Evolutionary conservation across 805 yeast species (phyloP).

Genomic region (Lipomyces yamanashiensis): DNA sequence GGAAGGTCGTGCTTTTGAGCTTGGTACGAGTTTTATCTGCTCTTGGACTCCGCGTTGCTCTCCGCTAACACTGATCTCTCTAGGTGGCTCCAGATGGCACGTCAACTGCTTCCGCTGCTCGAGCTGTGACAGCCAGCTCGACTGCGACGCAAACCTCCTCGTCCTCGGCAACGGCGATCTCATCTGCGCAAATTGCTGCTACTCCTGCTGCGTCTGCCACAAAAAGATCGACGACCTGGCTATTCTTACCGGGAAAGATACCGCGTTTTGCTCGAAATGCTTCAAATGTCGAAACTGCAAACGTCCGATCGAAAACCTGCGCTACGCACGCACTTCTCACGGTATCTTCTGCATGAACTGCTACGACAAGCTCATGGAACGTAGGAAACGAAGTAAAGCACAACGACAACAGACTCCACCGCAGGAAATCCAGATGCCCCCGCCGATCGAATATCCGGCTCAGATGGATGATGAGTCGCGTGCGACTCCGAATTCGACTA

Average conservation of each 20-base stretch:
- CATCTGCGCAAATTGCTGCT: slow-evolving; percentile 91
- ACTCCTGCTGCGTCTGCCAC: slow-evolving; percentile 81
- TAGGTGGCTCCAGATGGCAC: slow-evolving; percentile 94
- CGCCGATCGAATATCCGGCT: background rate
- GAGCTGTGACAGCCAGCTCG: slow-evolving; percentile 75
- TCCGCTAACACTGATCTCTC: background rate
- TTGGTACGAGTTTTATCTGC: slow-evolving; percentile 45
- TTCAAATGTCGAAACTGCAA: slow-evolving; percentile 89
- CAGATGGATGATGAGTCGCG: background rate
- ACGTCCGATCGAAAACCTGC: slow-evolving; percentile 79
- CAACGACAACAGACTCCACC: slow-evolving; percentile 10
- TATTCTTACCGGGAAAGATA: slow-evolving; percentile 83
- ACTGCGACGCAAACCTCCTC: slow-evolving; percentile 85
- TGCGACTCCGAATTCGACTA: background rate
- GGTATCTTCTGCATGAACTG: slow-evolving; percentile 93
- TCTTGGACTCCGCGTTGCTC: background rate
- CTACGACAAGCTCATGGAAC: slow-evolving; percentile 79
- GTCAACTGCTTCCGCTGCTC: slow-evolving; percentile 90
- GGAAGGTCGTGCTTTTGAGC: slow-evolving; percentile 93
- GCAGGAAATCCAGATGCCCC: background rate
- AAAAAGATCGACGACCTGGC: slow-evolving; percentile 92
- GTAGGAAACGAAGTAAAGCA: slow-evolving; percentile 56
- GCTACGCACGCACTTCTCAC: slow-evolving; percentile 90
- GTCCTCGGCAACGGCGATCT: slow-evolving; percentile 92
- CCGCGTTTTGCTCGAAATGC: slow-evolving; percentile 89